These are phyloP conservation scores for Onygenales sp. DNA, from an alignment of 2,329 filamentous ascomycete genomes.

Conservation along the genomic window DNA sequence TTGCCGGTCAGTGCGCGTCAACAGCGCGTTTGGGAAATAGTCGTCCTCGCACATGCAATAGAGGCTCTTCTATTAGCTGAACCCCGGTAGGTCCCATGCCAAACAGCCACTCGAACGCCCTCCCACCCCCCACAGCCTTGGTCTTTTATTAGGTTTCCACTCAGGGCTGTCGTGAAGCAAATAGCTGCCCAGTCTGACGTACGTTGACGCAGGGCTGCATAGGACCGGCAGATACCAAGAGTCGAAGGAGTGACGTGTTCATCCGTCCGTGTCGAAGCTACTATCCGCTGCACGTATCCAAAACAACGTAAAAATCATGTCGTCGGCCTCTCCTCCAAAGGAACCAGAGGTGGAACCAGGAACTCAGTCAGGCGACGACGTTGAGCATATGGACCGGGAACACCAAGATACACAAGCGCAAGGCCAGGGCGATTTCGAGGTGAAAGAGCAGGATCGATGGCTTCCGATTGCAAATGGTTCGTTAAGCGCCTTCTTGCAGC, in stretches of 20 bases:
- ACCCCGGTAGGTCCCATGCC: background rate
- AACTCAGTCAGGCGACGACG: conserved; percentile 84
- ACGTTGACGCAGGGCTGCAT: conserved; percentile 12
- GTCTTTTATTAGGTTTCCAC: conserved; percentile 1
- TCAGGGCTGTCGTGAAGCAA: conserved; percentile 7
- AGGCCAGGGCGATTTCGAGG: conserved; percentile 86
- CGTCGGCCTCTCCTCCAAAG: conserved; percentile 90
- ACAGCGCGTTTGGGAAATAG: conserved; percentile 1
- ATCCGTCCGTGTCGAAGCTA: conserved; percentile 27
- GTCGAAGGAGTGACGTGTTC: conserved; percentile 33
- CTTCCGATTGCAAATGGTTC: conserved; percentile 99
- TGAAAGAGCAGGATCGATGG: conserved; percentile 99
- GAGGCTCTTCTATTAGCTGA: background rate
- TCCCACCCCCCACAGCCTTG: background rate
- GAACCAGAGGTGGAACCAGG: conserved; percentile 79
- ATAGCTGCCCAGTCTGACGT: conserved; percentile 10
- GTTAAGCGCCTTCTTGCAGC: conserved; percentile 43
- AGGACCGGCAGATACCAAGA: conserved; percentile 8
- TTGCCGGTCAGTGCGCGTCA: conserved; percentile 1
- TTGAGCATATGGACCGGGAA: conserved; percentile 75
- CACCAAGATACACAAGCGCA: conserved; percentile 61
- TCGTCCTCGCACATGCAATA: background rate
- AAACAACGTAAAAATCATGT: conserved; percentile 66
- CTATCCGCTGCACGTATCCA: conserved; percentile 25
- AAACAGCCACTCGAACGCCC: background rate